Percentiles rank a stretch among this genome's conserved stretches.
Evolutionary conservation across 352 stramenopile genomes (phyloP).

Genomic region (Thraustochytrium sp.): DNA sequence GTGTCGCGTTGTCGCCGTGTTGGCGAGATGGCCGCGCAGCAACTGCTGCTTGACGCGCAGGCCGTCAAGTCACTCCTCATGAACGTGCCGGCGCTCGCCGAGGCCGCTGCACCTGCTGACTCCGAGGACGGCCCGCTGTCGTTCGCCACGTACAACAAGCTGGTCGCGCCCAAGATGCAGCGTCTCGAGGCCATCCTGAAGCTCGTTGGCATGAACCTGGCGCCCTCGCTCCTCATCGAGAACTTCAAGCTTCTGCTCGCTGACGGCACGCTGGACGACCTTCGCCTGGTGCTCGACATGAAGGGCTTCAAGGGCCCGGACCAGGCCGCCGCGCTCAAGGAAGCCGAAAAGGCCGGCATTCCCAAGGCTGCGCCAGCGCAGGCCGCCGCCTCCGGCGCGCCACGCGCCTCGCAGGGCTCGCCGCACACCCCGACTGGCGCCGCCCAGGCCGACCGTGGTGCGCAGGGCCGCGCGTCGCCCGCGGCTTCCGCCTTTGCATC

Average conservation of each 20-base stretch:
- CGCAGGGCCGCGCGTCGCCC: neutral
- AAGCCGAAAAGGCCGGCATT: neutral
- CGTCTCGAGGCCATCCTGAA: constrained; percentile 92
- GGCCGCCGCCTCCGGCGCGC: too few species aligned
- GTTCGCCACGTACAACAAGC: constrained; percentile 86
- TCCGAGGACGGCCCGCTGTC: neutral
- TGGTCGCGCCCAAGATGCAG: constrained; percentile 66
- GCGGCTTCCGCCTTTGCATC: neutral
- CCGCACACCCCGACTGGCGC: neutral
- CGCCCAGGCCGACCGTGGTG: neutral
- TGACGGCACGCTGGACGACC: constrained; percentile 28
- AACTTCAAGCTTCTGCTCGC: constrained; percentile 39
- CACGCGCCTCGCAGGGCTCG: neutral
- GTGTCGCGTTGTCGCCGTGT: constrained; percentile 61
- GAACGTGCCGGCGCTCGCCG: constrained; percentile 67
- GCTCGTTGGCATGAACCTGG: constrained; percentile 78
- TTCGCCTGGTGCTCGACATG: constrained; percentile 35
- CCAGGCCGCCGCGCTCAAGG: neutral
- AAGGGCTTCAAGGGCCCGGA: constrained; percentile 30
- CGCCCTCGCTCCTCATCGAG: constrained; percentile 24
- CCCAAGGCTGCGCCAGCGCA: neutral
- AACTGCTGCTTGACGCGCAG: constrained; percentile 96
- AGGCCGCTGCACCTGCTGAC: constrained; percentile 14
- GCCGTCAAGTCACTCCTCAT: constrained; percentile 93
- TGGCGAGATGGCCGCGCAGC: constrained; percentile 91